phyloP scores from a whole-genome alignment of 345 rosid species.

The Anastatica hierochuntica region DNA sequence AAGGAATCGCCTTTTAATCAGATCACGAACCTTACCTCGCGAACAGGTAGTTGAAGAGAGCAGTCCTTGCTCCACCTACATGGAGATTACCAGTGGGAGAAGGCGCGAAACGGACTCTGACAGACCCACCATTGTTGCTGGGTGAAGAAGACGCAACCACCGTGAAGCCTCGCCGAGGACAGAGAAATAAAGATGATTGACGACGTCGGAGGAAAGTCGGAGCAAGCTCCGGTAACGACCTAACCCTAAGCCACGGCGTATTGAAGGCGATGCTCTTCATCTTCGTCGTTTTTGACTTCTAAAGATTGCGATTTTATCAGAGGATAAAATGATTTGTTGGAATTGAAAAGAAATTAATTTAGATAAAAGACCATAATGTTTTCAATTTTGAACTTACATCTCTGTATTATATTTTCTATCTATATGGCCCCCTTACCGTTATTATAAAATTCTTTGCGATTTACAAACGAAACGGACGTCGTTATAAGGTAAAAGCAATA shows the following conservation, averaged over 20 bases:
- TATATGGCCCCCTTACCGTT: neutral
- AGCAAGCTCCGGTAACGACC: too few relatives aligned
- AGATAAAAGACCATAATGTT: neutral
- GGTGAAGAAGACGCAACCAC: slow-evolving; percentile 21
- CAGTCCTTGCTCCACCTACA: slow-evolving; percentile 97
- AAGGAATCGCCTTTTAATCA: neutral
- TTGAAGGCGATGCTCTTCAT: slow-evolving; percentile 43
- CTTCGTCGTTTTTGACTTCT: neutral
- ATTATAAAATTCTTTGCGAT: too few relatives aligned
- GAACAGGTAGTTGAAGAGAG: slow-evolving; percentile 88
- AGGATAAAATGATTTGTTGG: slow-evolving; percentile 23
- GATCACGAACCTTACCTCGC: slow-evolving; percentile 60
- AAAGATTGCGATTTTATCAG: slow-evolving; percentile 9
- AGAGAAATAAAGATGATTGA: too few relatives aligned
- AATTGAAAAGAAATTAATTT: too few relatives aligned
- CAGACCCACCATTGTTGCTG: slow-evolving; percentile 20
- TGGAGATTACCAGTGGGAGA: slow-evolving; percentile 96
- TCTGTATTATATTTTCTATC: neutral
- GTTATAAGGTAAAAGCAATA: too few relatives aligned
- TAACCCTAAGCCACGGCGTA: slow-evolving; percentile 52
- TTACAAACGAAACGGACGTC: too few relatives aligned
- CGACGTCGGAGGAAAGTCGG: slow-evolving; percentile 17
- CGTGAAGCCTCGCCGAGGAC: slow-evolving; percentile 18
- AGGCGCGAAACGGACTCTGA: slow-evolving; percentile 94
- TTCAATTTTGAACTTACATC: neutral